Evolutionary conservation across 257 asterid genomes (phyloP).

Genomic region (Nicotiana undulata): DNA sequence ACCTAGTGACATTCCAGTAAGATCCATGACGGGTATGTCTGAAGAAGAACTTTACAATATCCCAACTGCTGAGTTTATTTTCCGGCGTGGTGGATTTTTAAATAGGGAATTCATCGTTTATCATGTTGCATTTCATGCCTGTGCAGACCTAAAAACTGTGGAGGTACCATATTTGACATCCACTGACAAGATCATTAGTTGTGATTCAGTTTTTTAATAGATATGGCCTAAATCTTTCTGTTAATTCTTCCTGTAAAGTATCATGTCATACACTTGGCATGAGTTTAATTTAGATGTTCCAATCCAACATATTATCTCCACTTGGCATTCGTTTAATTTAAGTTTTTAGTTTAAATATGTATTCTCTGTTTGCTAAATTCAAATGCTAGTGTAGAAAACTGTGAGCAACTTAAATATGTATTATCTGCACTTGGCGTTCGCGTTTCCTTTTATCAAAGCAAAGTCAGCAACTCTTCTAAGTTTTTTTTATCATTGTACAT

Average conservation of each 20-base stretch:
- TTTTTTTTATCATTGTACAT: too few relatives aligned
- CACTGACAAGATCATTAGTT: not conserved
- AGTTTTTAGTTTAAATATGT: too few relatives aligned
- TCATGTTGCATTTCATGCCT: constrained; percentile 83
- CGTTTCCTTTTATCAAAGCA: too few relatives aligned
- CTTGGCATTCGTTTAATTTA: too few relatives aligned
- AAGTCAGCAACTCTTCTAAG: too few relatives aligned
- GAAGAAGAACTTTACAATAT: constrained; percentile 87
- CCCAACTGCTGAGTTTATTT: constrained; percentile 80
- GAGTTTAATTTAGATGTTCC: not conserved
- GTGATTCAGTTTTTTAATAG: not conserved
- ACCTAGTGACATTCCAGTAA: constrained; percentile 57
- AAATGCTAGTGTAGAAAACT: too few relatives aligned
- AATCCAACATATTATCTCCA: not conserved
- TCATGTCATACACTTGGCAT: not conserved
- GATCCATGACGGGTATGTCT: constrained; percentile 72
- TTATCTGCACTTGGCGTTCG: too few relatives aligned
- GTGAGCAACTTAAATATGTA: too few relatives aligned
- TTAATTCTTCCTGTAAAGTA: not conserved
- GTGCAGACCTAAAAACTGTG: constrained; percentile 63
- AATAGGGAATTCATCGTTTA: constrained; percentile 55
- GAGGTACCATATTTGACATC: constrained; percentile 41
- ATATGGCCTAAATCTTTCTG: too few relatives aligned
- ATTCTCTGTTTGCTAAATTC: too few relatives aligned
- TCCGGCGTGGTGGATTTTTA: constrained; percentile 74